Evolutionary conservation across 331 rosid species (phyloP).

Genomic region (Spiraea crenata): DNA sequence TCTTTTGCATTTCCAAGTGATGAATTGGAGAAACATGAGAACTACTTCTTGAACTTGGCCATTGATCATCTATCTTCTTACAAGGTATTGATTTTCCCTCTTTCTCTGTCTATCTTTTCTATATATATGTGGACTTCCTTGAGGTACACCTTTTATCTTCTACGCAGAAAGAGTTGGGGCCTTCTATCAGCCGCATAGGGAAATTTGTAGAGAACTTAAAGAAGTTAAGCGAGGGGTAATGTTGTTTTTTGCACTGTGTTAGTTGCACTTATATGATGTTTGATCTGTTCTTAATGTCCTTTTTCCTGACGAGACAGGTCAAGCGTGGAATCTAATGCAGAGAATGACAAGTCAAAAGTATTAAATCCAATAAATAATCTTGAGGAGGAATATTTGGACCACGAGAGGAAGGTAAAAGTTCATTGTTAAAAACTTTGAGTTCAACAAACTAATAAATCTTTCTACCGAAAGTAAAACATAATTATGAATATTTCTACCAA

Average conservation of each 20-base stretch:
- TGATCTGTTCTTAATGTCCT: constrained; percentile 27
- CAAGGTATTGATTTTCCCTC: constrained; percentile 52
- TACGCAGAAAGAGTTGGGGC: constrained; percentile 85
- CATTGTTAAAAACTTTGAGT: background rate
- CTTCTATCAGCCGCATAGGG: constrained; percentile 59
- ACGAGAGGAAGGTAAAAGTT: constrained; percentile 73
- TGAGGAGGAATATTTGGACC: constrained; percentile 86
- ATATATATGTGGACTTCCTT: background rate
- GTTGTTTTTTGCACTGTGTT: constrained; percentile 19
- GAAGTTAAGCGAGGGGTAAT: constrained; percentile 70
- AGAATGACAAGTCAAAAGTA: constrained; percentile 49
- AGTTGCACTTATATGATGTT: constrained; percentile 12
- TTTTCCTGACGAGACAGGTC: constrained; percentile 50
- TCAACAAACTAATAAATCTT: constrained; percentile 15
- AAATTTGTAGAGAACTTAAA: constrained; percentile 77
- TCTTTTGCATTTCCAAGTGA: constrained; percentile 55
- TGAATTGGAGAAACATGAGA: constrained; percentile 86
- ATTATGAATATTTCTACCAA: too few relatives aligned
- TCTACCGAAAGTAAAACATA: too few relatives aligned
- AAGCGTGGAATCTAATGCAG: constrained; percentile 37
- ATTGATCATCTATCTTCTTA: constrained; percentile 68
- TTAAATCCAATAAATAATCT: constrained; percentile 77
- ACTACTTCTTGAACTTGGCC: constrained; percentile 74
- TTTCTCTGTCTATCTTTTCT: background rate
- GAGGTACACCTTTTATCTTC: constrained; percentile 15